Evolutionary conservation across 192 early-diverging fungal genomes (phyloP).

Genomic region (Dissophora globulifera): DNA sequence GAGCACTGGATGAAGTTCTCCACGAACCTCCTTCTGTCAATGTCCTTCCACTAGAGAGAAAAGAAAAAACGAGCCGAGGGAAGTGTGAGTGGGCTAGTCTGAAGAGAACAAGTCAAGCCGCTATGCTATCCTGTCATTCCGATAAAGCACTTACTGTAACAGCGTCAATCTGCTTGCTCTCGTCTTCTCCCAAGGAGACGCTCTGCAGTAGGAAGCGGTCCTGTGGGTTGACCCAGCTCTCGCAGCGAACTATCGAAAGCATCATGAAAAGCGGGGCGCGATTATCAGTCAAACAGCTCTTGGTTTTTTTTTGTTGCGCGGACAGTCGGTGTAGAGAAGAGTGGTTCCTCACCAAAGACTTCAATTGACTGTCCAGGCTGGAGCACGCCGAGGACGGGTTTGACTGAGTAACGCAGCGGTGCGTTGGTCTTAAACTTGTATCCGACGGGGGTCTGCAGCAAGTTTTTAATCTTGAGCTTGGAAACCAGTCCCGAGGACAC

Average conservation of each 20-base stretch:
- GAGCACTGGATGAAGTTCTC: conserved; percentile 58
- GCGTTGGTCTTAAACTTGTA: conserved; percentile 63
- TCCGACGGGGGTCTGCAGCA: conserved; percentile 44
- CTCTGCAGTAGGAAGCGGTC: conserved; percentile 59
- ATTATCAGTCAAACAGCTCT: not conserved
- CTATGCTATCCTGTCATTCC: too few relatives aligned
- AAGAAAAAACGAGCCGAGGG: too few relatives aligned
- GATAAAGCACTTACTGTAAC: conserved; percentile 44
- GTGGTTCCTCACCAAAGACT: conserved; percentile 52
- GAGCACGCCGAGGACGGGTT: conserved; percentile 56
- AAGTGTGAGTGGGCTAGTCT: too few relatives aligned
- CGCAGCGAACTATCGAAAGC: conserved; percentile 52
- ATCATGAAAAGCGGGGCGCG: not conserved
- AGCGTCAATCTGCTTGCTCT: conserved; percentile 46
- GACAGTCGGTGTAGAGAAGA: too few relatives aligned
- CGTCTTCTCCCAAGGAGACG: conserved; percentile 36
- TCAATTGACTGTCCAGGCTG: conserved; percentile 51
- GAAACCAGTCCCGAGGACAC: conserved; percentile 54
- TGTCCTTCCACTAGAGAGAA: conserved; percentile 49
- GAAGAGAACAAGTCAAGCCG: too few relatives aligned
- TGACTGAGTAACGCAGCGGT: conserved; percentile 55
- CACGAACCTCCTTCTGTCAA: conserved; percentile 52
- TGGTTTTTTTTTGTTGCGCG: too few relatives aligned
- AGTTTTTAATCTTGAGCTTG: conserved; percentile 54
- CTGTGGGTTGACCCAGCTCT: conserved; percentile 55